Base-by-base conservation (phyloP, 1,139 yeast species). In the Wickerhamiella infanticola region DNA sequence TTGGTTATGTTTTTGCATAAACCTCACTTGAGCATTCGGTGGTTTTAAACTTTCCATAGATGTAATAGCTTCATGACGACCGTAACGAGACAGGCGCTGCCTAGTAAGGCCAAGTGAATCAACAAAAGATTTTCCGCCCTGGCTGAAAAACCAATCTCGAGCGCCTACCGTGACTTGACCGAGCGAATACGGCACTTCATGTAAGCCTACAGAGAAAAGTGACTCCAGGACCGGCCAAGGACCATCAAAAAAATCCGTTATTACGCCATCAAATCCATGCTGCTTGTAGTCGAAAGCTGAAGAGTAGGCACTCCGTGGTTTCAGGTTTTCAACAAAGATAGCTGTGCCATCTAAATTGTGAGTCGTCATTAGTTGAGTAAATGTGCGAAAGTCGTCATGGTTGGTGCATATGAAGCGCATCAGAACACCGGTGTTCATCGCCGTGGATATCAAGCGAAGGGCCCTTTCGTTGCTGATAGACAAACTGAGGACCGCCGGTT, bases 181-280 rank as follows among this genome's bases (percentile, higher is more conserved):
- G 13, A 64, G 62, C 0, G 81, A 59, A 5, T 79, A 78, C 0
- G 96, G 95, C 36, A 83, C 74, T 42, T 66, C 63, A 51, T 82
- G 75, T 26, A 86, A 63, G 40, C 74, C 66, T 31, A 71, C 70
- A 50, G 74, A 79, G 53, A 81, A 77, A 42, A 90, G 68, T 85
- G 83, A 84, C 46, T 72, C 69, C 42, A 85, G 59, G 1, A 90
- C 94, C n/a, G 74, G 73, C 7, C 63, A 59, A 1, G 95, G 95
- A 0, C 95, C 98, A 1, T 65, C 63, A 1, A 90, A 58, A 50
- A 75, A 75, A 55, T 90, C 96, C 1, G 75, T 63, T 36, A 86
- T 56, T 55, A 74, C 83, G 0, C 95, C 93, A 50, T 83, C 95
- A 60, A 90, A 84, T 0, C 95, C 95, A 27, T 65, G 60, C n/a